Evolutionary conservation across 306 rosid species (phyloP), one percentile per base, ranked within the genome.

Genomic region (Pyrus bretschneideri): DNA sequence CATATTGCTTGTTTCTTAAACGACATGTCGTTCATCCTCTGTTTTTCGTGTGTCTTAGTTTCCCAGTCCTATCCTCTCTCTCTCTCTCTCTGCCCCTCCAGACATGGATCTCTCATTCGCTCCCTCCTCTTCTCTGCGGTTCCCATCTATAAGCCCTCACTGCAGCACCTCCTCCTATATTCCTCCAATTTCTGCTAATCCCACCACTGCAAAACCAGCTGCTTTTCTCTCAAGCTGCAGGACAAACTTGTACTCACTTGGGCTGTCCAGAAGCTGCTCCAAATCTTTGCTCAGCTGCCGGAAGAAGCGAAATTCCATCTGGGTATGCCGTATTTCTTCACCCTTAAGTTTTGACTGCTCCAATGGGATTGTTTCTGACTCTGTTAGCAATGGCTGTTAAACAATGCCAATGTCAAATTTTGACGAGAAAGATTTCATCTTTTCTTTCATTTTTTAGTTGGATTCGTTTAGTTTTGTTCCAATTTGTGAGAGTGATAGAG

Each of bases 81-180:
- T n/a, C n/a, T 35, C 23, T 64, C 35, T 55, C 23, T 55, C 22
- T 9, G 5, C 0, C 4, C 35, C 17, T 60, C 25, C 38, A 21
- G 4, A 13, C 78, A 89, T 91, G 97, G 96, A 88, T 87, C 89
- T 90, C 82, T 86, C 94, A 33, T 9, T 78, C 25, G 72, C 80
- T 72, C 70, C 86, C 21, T 77, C 88, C 31, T 68, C 84, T 58
- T 67, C 86, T 14, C 85, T 74, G 60, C 82, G 78, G 55, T 65
- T 76, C 77, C 82, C 80, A 65, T 46, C 90, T 63, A 19, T 70
- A 69, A 69, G 70, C n/a, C 79, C 80, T 62, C 45, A 13, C 22
- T 78, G 57, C 82, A 83, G 58, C 25, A 72, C 91, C 71, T 71
- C 74, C 11, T 67, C 55, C 61, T 44, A 4, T 27, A 61, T 29